Conservation (phyloP, 2,329 filamentous ascomycete genomes). For the Rhynchosporium graminicola region DNA sequence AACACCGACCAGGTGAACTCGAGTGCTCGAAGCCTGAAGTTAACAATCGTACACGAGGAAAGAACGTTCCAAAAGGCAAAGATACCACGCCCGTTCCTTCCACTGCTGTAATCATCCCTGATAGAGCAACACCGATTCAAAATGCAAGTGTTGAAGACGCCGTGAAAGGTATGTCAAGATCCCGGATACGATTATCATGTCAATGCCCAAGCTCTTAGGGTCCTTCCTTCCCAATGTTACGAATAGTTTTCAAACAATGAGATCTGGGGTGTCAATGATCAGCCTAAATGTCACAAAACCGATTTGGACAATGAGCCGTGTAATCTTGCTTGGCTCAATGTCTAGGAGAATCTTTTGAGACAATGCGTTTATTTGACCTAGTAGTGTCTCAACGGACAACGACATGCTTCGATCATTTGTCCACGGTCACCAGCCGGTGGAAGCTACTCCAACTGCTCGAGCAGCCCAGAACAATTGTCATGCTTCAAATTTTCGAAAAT, state of each 20-base stretch:
- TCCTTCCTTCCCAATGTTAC: background rate
- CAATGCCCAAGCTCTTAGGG: no score
- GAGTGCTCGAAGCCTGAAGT: constrained; percentile 25
- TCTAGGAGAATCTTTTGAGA: background rate
- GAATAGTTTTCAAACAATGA: background rate
- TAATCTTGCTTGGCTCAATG: background rate
- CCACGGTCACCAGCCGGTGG: no score
- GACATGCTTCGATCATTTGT: no score
- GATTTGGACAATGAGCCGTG: background rate
- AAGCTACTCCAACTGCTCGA: no score
- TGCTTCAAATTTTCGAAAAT: no score
- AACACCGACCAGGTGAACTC: constrained; percentile 22
- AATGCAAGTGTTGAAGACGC: constrained; percentile 17
- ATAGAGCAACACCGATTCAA: constrained; percentile 11
- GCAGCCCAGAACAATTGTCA: no score
- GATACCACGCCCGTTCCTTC: background rate
- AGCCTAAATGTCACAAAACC: background rate
- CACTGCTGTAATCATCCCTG: constrained; percentile 8
- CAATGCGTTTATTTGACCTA: no score
- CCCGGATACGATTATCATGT: no score
- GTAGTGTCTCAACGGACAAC: no score
- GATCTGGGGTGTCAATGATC: background rate
- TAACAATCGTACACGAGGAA: constrained; percentile 23
- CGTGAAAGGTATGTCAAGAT: background rate
- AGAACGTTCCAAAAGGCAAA: constrained; percentile 15